Evolutionary conservation across 1,139 yeast genomes (phyloP).

Genomic region (Eremothecium gossypii): DNA sequence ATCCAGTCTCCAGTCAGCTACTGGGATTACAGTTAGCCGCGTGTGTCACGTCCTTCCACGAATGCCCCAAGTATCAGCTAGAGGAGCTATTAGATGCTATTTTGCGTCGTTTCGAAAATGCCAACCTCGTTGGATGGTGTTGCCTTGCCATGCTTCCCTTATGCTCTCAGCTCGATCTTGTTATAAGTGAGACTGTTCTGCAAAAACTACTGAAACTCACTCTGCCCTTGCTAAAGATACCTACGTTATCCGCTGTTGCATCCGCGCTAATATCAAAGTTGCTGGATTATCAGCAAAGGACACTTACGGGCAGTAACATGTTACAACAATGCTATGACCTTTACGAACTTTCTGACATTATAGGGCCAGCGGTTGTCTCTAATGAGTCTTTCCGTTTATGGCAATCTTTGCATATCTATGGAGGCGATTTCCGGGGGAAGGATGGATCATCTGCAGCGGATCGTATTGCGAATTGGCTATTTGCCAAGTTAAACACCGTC

Average conservation of each 20-base stretch:
- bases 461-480: conserved; percentile 41
- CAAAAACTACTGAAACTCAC: conserved; percentile 10
- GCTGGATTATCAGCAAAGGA: conserved; percentile 16
- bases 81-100: conserved; percentile 9
- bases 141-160: conserved; percentile 32
- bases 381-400: conserved; percentile 47
- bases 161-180: conserved; percentile 18
- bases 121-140: conserved; percentile 33
- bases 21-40: conserved; percentile 18
- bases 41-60: conserved; percentile 10
- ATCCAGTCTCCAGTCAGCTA: conserved; percentile 6
- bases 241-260: conserved; percentile 24
- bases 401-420: conserved; percentile 37
- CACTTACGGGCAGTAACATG: conserved; percentile 33
- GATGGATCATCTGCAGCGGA: conserved; percentile 16
- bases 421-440: conserved; percentile 29
- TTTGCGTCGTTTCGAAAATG: conserved; percentile 13
- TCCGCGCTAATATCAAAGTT: conserved; percentile 28
- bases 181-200: background rate
- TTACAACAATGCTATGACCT: conserved; percentile 40
- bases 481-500: conserved; percentile 35
- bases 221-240: conserved; percentile 31
- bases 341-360: conserved; percentile 45
- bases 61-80: conserved; percentile 5
- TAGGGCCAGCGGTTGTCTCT: conserved; percentile 45